Percentiles rank a stretch among this genome's conserved stretches.
Evolutionary conservation across 2,329 filamentous ascomycete species (phyloP).

Genomic region (Colletotrichum sidae): DNA sequence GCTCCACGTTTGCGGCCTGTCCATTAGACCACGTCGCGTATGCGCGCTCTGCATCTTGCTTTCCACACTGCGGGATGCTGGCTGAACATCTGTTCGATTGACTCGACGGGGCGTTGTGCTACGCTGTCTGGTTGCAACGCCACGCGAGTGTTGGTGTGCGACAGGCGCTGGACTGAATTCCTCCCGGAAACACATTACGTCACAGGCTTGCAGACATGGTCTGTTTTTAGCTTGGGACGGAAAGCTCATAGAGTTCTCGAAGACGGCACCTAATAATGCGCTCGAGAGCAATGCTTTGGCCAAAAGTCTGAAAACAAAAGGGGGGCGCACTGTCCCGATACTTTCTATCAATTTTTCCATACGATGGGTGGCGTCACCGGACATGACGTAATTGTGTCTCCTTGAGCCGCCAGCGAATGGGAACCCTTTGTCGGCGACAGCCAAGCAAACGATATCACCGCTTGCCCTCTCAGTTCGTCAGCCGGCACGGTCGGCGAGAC

Average conservation of each 20-base stretch:
- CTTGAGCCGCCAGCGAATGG: conserved; percentile 17
- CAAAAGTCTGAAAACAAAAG: conserved; percentile 2
- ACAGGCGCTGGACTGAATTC: conserved; percentile 1
- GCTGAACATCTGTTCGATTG: neutral
- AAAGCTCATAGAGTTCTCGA: conserved; percentile 33
- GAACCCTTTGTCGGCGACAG: conserved; percentile 13
- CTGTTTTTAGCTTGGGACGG: conserved; percentile 30
- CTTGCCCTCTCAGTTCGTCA: neutral
- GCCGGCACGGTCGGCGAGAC: conserved; percentile 19
- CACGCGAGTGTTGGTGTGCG: neutral
- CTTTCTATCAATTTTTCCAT: conserved; percentile 13
- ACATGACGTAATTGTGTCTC: conserved; percentile 35
- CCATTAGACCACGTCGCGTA: too few species aligned
- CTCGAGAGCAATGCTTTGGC: conserved; percentile 17
- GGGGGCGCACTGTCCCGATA: conserved; percentile 26
- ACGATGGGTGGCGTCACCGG: conserved; percentile 27
- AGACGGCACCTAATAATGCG: conserved; percentile 17
- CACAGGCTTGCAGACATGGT: conserved; percentile 15
- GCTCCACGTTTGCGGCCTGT: too few species aligned
- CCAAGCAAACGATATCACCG: conserved; percentile 6
- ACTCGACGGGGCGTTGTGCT: too few species aligned
- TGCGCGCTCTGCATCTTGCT: too few species aligned
- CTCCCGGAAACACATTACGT: conserved; percentile 25
- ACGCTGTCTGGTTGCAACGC: too few species aligned
- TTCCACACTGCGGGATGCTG: too few species aligned